Percentiles rank a stretch among this genome's conserved stretches.
phyloP scores from a whole-genome alignment of 2,329 filamentous ascomycete species.

The Ploettnerulaceae sp. region DNA sequence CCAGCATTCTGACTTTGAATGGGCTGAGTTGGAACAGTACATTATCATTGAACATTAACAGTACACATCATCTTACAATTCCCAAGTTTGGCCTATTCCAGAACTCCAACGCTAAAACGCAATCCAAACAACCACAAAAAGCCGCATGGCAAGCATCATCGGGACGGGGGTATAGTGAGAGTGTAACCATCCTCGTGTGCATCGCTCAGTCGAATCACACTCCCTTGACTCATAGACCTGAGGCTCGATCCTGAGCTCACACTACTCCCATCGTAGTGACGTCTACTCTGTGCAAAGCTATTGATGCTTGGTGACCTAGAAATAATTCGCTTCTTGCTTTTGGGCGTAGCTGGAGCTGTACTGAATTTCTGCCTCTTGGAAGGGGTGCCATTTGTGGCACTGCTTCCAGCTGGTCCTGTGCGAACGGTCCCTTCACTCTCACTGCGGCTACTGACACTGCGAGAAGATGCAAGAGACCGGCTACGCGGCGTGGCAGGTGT shows the following conservation, averaged over 20 bases:
- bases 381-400: constrained; percentile 13
- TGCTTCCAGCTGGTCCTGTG: constrained; percentile 25
- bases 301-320: constrained; percentile 23
- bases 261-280: constrained; percentile 23
- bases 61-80: constrained; percentile 14
- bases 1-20: constrained; percentile 1
- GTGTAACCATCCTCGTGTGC: constrained; percentile 28
- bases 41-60: constrained; percentile 22
- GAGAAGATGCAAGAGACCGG: constrained; percentile 26
- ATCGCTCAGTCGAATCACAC: constrained; percentile 30
- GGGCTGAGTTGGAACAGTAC: neutral
- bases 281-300: constrained; percentile 27
- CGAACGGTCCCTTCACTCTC: constrained; percentile 31
- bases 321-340: constrained; percentile 19
- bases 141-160: constrained; percentile 6
- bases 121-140: constrained; percentile 7
- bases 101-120: constrained; percentile 28
- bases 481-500: constrained; percentile 26
- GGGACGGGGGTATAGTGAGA: constrained; percentile 22
- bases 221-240: constrained; percentile 27
- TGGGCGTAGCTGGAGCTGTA: constrained; percentile 28
- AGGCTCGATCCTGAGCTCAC: constrained; percentile 25
- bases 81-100: constrained; percentile 9
- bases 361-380: constrained; percentile 19
- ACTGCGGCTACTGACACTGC: constrained; percentile 22